Evolutionary conservation across 2,329 filamentous ascomycete species (phyloP), one percentile per base, ranked within the genome.

Genomic region (Aspergillus melleus): DNA sequence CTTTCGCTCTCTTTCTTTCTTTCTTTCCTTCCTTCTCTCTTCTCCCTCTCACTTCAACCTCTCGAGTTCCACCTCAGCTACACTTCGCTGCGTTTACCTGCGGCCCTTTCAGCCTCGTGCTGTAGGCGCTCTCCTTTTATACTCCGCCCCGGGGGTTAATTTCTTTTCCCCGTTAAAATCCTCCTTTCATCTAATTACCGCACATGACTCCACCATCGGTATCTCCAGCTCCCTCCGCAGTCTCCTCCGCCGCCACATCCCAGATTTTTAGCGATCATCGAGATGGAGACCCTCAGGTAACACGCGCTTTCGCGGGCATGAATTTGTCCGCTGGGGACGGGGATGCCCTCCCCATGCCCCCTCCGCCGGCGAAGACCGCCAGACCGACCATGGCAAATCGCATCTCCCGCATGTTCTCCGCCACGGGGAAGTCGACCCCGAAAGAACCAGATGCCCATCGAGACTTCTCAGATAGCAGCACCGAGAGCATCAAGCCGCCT

Each of bases 351-450:
- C 69, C 75, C 62, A 51, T 66, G 22, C 68, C 64, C 58, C 73
- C 65, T 61, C 66, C 50, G 61, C 62, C 64, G 51, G 62, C 68
- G 16, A 78, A 77, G 61, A 66, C 70, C 8, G 67, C 70, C 36
- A 79, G 71, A 67, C 67, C 75, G 20, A 79, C 76, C 26, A 80
- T 80, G 78, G 73, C 78, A 52, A 68, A 74, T 63, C 77, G 77
- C 52, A 67, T 81, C 51, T 77, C 78, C 19, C 78, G 79, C 61
- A 81, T 81, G 76, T 81, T 81, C 64, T 74, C 76, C 24, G 71
- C 75, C 57, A 70, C 74, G n/a, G 76, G 76, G 14, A 78, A 75
- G 62, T 65, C 68, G 19, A 66, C 70, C 6, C 64, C 69, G 6
- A 74, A 69, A 56, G 72, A 76, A 26, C 60, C 71, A 36, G 70